Conservation (phyloP, 176 grass and related monocot genomes). For the Triticum monococcum region DNA sequence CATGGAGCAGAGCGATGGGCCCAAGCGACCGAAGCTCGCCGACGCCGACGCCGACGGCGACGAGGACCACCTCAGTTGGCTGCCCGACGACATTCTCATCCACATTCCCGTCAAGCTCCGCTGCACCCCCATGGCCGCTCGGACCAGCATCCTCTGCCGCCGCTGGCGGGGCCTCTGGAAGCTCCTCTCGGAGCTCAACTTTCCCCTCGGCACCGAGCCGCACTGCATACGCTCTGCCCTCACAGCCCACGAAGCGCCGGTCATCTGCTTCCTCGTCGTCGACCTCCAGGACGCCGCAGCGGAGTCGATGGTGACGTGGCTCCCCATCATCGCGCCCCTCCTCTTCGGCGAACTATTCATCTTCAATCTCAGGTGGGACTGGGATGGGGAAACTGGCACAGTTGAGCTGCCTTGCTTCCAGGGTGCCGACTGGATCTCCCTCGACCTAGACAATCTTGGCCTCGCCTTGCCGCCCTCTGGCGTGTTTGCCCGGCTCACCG, state of each 20-base stretch:
- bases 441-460: background rate
- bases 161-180: background rate
- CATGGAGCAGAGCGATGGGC: too few species aligned
- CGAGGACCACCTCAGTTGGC: too few species aligned
- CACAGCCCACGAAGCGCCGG: background rate
- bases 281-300: background rate
- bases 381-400: background rate
- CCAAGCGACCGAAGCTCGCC: too few species aligned
- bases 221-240: background rate
- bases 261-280: background rate
- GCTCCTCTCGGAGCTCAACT: slow-evolving; percentile 2
- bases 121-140: background rate
- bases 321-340: background rate
- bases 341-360: background rate
- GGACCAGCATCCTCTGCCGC: slow-evolving; percentile 27
- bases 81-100: background rate
- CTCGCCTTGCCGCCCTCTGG: background rate
- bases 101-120: background rate
- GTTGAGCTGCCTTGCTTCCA: background rate
- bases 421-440: background rate
- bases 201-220: background rate
- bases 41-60: too few species aligned
- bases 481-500: background rate
- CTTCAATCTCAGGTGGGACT: background rate
- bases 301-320: background rate